Evolutionary conservation across 2,329 filamentous ascomycete species (phyloP).

Genomic region (Ophiostoma piceae): DNA sequence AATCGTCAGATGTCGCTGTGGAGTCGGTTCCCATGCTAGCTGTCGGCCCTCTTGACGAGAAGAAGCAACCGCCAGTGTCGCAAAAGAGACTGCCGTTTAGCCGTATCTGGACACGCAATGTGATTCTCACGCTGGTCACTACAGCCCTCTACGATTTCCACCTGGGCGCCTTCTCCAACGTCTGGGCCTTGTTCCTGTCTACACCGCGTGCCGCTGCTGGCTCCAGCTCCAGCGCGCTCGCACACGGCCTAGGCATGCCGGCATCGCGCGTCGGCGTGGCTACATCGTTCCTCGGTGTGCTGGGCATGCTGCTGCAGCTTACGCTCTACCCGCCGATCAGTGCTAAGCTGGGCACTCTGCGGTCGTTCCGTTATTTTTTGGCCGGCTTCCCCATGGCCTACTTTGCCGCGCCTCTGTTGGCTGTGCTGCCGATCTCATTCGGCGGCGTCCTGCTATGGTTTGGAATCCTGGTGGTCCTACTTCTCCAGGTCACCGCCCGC

Average conservation of each 20-base stretch:
- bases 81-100: slow-evolving; percentile 36
- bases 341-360: slow-evolving; percentile 58
- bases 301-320: slow-evolving; percentile 65
- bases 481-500: slow-evolving; percentile 67
- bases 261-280: slow-evolving; percentile 63
- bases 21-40: slow-evolving; percentile 11
- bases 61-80: background rate
- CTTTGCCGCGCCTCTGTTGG: slow-evolving; percentile 60
- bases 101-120: slow-evolving; percentile 45
- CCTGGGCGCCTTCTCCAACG: slow-evolving; percentile 61
- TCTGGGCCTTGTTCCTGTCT: slow-evolving; percentile 65
- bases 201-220: slow-evolving; percentile 48
- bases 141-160: slow-evolving; percentile 68
- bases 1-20: background rate
- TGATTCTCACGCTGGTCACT: slow-evolving; percentile 51
- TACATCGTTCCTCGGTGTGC: slow-evolving; percentile 62
- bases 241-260: slow-evolving; percentile 62
- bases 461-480: slow-evolving; percentile 44
- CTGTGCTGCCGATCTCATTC: slow-evolving; percentile 50
- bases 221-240: slow-evolving; percentile 37
- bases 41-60: background rate
- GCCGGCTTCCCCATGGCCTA: slow-evolving; percentile 65
- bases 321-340: slow-evolving; percentile 63
- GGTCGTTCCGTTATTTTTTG: slow-evolving; percentile 60
- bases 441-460: slow-evolving; percentile 53